Evolutionary conservation across 257 asterid genomes (phyloP), one percentile per base, ranked within the genome.

Genomic region (Jacaranda copaia): DNA sequence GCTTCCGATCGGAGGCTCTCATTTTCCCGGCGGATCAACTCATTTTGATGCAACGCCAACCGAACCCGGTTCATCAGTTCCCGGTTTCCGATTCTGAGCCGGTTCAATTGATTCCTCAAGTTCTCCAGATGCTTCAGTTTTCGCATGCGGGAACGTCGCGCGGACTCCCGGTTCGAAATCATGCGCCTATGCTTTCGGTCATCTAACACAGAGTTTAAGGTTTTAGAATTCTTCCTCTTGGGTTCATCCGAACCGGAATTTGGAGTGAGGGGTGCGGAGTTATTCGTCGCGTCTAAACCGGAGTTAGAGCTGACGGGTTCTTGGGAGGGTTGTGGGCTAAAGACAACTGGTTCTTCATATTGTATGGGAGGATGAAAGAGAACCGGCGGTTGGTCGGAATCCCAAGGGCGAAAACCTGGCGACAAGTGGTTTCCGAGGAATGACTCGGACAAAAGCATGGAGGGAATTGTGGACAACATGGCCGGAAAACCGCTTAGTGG

Each of bases 161-260:
- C 98, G 15, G 98, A 94, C 73, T 92, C 97, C 68, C 98, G 93
- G 97, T 94, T 94, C 77, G 97, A 92, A 75, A 88, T 25, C 97
- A 86, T 94, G 2, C 98, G 93, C 73, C 89, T 80, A 10, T 80
- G 87, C 89, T 92, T 92, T 32, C 92, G 83, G 55, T 94, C 97
- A 70, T 91, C 98, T 11, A 70, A 52, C 81, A 1, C 73, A 76
- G 85, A 53, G 19, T 57, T 68, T 60, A 42, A 15, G 14, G 43
- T 60, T 15, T 49, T 76, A 15, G 16, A 15, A 4, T 10, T 20
- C 2, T 49, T 15, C 65, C 80, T 84, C 81, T 70, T 79, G 15
- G 48, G 16, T 12, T 79, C 83, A 14, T 79, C 84, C 0, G 85
- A 79, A 67, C 82, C 84, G 70, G 91, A 52, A 4, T 52, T 14